Percentiles rank a stretch among this genome's conserved stretches.
These are phyloP conservation scores for Boletales sp. DNA, from an alignment of 768 basidiomycete genomes.

Conservation along the genomic window DNA sequence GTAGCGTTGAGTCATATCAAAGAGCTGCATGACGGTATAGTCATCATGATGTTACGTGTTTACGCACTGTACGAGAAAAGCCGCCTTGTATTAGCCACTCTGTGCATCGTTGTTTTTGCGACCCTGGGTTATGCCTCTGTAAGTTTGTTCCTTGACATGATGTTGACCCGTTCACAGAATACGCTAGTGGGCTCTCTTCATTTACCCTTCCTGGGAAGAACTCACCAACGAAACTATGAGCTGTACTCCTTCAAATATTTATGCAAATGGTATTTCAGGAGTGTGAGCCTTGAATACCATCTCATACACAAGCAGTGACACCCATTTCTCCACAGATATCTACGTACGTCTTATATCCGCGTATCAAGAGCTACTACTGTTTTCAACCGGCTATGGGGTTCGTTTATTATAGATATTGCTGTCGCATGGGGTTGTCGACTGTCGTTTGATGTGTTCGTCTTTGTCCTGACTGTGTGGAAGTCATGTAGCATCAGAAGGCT, in stretches of 20 bases:
- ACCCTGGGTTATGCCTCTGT: constrained; percentile 6
- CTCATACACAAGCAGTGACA: background rate
- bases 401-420: constrained; percentile 2
- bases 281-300: constrained; percentile 3
- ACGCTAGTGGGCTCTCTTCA: constrained; percentile 12
- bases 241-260: background rate
- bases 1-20: background rate
- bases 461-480: constrained; percentile 18
- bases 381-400: background rate
- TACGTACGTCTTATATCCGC: constrained; percentile 7
- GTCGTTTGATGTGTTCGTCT: constrained; percentile 19
- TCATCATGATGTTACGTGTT: constrained; percentile 18
- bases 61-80: constrained; percentile 17
- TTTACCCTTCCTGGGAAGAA: background rate
- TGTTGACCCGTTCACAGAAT: background rate
- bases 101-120: background rate
- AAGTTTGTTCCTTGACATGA: background rate
- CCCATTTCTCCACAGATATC: constrained; percentile 1
- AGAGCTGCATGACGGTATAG: background rate
- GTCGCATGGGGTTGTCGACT: constrained; percentile 11
- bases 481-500: constrained; percentile 2
- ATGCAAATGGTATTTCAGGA: background rate
- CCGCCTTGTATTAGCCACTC: background rate
- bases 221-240: background rate
- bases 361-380: background rate